Base-by-base conservation (phyloP, 495 filamentous ascomycete genomes). In the Penicillium arizonense region DNA sequence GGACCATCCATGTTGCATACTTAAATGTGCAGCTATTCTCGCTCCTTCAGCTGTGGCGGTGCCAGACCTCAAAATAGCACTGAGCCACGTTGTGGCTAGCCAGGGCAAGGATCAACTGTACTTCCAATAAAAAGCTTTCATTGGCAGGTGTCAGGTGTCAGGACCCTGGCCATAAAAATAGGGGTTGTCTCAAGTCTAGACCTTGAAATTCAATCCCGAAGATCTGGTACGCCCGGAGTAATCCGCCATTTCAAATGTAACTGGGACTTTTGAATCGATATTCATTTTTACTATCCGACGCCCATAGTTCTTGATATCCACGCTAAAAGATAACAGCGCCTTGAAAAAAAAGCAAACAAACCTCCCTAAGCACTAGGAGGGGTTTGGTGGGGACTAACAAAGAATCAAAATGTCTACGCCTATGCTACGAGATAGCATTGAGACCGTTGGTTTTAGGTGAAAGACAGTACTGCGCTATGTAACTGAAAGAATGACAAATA, bases 21-120 rank as follows among this genome's bases (percentile, higher is more conserved):
- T 43, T 32, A 20, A n/a, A 34, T n/a, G 20, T 21, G 21, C 26
- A 28, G 12, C 4, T n/a, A 5, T 23, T 21, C 23, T 21, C 24
- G 14, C 18, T 20, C 0, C 0, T 5, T 44, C 35, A 48, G 35
- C 46, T 48, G 35, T 48, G 48, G 48, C 48, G 18, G 48, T 30
- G 28, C 28, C 9, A 30, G 5, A 32, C 26, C 49, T 39, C 1
- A 28, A 53, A 47, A 48, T 48, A 49, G 37, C 42, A 37, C 45
- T 46, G 23, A 48, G 55, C 49, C 55, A 57, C 55, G 49, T 38
- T 44, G 44, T 53, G 55, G 49, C 53, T 55, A n/a, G 14, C 10
- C 4, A 2, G 5, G 11, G 44, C 20, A 5, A 14, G 26, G 47
- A 32, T 33, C n/a, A 0, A 9, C 24, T 30, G 8, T 5, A 11